phyloP scores from a whole-genome alignment of 2,329 filamentous ascomycete species.

The Xylariaceae sp. region DNA sequence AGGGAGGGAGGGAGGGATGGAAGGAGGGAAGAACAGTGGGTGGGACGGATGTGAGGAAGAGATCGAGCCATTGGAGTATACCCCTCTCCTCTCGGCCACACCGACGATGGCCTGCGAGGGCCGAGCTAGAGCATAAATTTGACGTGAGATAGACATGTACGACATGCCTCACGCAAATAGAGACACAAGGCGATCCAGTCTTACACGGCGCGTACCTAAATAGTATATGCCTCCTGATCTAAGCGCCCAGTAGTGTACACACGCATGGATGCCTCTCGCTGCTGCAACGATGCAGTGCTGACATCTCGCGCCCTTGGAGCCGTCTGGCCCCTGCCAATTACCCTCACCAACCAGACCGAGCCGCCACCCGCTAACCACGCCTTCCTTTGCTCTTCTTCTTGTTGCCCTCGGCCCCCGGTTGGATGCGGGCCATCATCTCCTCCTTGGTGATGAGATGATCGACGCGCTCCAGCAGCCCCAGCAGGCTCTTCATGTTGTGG shows the following conservation, averaged over 20 bases:
- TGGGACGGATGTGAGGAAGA: no score
- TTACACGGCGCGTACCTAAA: no score
- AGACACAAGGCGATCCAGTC: conserved; percentile 15
- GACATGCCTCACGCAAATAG: conserved; percentile 2
- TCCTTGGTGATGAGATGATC: conserved; percentile 99
- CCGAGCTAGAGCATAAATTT: no score
- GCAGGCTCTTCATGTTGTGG: conserved; percentile 89
- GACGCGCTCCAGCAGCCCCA: conserved; percentile 80
- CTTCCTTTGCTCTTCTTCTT: conserved; percentile 32
- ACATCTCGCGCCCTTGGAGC: conserved; percentile 1
- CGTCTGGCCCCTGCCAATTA: conserved; percentile 9
- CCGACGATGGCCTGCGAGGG: no score
- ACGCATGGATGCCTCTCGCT: conserved; percentile 19
- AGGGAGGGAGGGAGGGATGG: conserved; percentile 5
- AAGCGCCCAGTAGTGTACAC: conserved; percentile 23
- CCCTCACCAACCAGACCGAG: no score
- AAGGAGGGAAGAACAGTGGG: no score
- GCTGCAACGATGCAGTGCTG: neutral
- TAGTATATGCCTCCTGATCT: conserved; percentile 15
- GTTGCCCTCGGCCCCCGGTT: conserved; percentile 48
- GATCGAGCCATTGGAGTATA: no score
- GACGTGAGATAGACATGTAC: no score
- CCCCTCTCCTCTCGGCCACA: no score
- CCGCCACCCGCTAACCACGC: no score
- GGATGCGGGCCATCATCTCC: conserved; percentile 99